These are phyloP conservation scores for Pelargonium fulgidum DNA, from an alignment of 441 rosid genomes.

Conservation along the genomic window DNA sequence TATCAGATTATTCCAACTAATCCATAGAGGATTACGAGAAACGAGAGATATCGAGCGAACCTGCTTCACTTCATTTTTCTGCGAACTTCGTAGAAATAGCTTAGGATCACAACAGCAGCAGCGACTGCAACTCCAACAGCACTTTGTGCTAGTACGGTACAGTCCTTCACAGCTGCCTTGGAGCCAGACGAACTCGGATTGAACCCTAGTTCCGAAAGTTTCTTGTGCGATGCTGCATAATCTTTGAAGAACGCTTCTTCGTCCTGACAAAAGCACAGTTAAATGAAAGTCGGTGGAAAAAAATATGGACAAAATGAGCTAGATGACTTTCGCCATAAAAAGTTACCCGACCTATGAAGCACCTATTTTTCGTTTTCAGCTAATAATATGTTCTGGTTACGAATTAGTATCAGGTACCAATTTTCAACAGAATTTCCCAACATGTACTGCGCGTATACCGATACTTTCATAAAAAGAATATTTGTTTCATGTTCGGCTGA, in stretches of 20 bases:
- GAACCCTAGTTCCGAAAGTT: conserved; percentile 86
- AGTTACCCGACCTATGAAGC: too few species aligned
- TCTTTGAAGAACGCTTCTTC: conserved; percentile 76
- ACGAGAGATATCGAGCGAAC: background rate
- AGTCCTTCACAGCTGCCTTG: conserved; percentile 37
- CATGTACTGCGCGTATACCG: too few species aligned
- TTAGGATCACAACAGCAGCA: conserved; percentile 66
- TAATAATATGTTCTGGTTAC: too few species aligned
- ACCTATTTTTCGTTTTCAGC: too few species aligned
- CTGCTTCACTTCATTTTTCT: conserved; percentile 48
- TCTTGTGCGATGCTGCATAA: conserved; percentile 69
- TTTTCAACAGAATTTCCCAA: too few species aligned
- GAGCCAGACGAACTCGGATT: conserved; percentile 35
- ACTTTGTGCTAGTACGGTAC: conserved; percentile 55
- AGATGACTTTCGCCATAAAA: too few species aligned
- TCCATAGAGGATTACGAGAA: too few species aligned
- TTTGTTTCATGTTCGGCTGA: too few species aligned
- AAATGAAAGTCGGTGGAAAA: background rate
- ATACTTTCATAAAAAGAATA: too few species aligned
- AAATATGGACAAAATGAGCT: too few species aligned
- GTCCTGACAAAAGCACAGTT: conserved; percentile 38
- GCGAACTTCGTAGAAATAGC: conserved; percentile 75
- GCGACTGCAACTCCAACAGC: conserved; percentile 74
- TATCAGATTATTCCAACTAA: background rate
- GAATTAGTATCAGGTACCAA: too few species aligned